Evolutionary conservation across 2,329 filamentous ascomycete species (phyloP).

Genomic region (Gnomoniopsis smithogilvyi): DNA sequence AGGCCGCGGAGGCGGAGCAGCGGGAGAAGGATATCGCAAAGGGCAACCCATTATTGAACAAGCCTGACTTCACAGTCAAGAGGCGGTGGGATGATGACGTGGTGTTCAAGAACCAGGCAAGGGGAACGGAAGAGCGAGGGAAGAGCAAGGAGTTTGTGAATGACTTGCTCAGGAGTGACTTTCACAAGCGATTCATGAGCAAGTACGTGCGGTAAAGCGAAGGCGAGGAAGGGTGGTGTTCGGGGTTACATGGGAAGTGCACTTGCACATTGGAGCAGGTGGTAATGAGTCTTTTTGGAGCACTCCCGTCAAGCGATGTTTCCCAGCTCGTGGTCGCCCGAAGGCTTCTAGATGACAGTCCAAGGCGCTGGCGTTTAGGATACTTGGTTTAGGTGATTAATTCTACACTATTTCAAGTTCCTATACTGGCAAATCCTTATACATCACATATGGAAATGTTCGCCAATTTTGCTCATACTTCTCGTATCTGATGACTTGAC

Average conservation of each 20-base stretch:
- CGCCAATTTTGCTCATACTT: too few relatives aligned
- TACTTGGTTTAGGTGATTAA: not conserved
- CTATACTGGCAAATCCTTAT: not conserved
- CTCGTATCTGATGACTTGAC: too few relatives aligned
- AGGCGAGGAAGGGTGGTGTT: not conserved
- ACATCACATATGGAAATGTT: not conserved
- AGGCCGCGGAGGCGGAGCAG: conserved; percentile 77
- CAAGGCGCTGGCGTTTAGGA: not conserved
- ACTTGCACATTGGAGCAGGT: not conserved
- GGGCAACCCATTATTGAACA: conserved; percentile 90
- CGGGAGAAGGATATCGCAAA: conserved; percentile 85
- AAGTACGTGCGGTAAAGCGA: conserved; percentile 54
- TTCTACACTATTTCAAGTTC: not conserved
- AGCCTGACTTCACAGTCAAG: conserved; percentile 86
- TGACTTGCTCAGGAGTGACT: conserved; percentile 88
- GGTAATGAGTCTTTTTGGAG: not conserved
- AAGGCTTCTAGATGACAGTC: not conserved
- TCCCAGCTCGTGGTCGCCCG: not conserved
- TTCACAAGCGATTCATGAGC: conserved; percentile 95
- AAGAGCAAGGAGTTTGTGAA: conserved; percentile 95
- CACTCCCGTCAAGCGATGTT: not conserved
- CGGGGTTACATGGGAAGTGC: not conserved
- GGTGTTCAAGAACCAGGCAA: conserved; percentile 97
- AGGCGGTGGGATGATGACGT: conserved; percentile 95
- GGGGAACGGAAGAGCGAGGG: conserved; percentile 87